Conservation (phyloP, 169 alveolate species). For the Perkinsus olseni region DNA sequence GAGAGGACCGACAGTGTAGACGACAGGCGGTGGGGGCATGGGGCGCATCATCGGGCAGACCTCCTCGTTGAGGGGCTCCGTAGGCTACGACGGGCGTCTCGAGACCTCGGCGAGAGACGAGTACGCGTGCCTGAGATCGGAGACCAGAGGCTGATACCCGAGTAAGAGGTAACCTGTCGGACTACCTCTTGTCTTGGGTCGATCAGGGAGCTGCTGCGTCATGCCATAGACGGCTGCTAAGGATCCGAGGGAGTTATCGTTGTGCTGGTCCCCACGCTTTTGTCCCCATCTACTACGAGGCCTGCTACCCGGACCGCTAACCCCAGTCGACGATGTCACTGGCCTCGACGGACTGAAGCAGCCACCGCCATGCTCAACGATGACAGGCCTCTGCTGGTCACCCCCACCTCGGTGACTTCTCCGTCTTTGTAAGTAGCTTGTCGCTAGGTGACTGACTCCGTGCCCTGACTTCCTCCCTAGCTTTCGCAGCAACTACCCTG, state of each 20-base stretch:
- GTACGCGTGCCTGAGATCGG: background rate
- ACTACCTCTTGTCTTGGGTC: background rate
- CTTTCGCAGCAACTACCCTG: background rate
- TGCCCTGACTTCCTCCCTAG: no score
- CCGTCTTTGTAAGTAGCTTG: background rate
- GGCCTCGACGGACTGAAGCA: background rate
- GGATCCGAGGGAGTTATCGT: background rate
- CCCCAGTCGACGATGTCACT: background rate
- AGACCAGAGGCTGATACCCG: no score
- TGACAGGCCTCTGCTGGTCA: background rate
- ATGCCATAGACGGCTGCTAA: background rate
- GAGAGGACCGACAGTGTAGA: no score
- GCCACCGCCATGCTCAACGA: background rate
- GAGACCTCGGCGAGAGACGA: background rate
- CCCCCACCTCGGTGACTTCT: no score
- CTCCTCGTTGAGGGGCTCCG: background rate
- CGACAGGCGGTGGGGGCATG: no score
- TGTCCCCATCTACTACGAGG: background rate
- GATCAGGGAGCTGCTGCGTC: background rate
- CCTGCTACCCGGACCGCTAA: background rate
- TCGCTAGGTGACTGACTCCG: no score
- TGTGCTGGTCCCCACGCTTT: background rate
- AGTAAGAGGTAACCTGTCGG: no score
- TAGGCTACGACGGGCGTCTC: background rate
- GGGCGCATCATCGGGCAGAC: background rate